Conservation (phyloP, 1,284 basidiomycete species). For the Rhizoctonia solani region DNA sequence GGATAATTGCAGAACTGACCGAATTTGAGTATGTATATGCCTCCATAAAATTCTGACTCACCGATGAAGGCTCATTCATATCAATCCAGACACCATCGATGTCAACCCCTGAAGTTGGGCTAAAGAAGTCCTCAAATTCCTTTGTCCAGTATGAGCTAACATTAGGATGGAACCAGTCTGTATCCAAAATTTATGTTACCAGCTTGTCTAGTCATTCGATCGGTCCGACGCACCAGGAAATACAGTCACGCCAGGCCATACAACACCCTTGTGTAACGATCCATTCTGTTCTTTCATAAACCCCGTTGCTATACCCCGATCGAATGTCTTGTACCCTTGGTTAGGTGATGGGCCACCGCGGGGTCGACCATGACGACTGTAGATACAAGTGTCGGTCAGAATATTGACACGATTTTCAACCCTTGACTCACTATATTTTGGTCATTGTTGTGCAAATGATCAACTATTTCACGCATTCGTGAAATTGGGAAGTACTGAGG, state of each 20-base stretch:
- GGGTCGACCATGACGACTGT: conserved; percentile 75
- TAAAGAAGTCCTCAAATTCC: conserved; percentile 66
- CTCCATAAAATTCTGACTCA: conserved; percentile 13
- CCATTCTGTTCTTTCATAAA: conserved; percentile 68
- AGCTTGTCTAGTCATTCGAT: no score
- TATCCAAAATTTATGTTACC: background rate
- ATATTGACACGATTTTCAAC: background rate
- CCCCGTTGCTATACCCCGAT: conserved; percentile 59
- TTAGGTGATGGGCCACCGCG: conserved; percentile 61
- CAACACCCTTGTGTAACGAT: conserved; percentile 62
- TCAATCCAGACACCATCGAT: conserved; percentile 74
- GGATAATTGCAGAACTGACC: conserved; percentile 62
- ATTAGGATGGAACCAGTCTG: conserved; percentile 67
- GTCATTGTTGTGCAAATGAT: conserved; percentile 59
- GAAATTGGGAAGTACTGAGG: conserved; percentile 66
- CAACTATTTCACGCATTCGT: conserved; percentile 66
- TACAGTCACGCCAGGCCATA: conserved; percentile 73
- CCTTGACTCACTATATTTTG: conserved; percentile 58
- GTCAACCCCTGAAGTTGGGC: conserved; percentile 58
- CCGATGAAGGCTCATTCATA: conserved; percentile 68
- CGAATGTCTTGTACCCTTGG: conserved; percentile 58
- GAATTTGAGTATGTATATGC: conserved; percentile 1
- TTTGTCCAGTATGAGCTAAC: conserved; percentile 61
- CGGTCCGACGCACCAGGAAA: conserved; percentile 61
- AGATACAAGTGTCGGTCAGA: background rate